Percentiles rank a stretch among this genome's conserved stretches.
phyloP scores from a whole-genome alignment of 2,329 filamentous ascomycete species.

The Colletotrichum liriopes region DNA sequence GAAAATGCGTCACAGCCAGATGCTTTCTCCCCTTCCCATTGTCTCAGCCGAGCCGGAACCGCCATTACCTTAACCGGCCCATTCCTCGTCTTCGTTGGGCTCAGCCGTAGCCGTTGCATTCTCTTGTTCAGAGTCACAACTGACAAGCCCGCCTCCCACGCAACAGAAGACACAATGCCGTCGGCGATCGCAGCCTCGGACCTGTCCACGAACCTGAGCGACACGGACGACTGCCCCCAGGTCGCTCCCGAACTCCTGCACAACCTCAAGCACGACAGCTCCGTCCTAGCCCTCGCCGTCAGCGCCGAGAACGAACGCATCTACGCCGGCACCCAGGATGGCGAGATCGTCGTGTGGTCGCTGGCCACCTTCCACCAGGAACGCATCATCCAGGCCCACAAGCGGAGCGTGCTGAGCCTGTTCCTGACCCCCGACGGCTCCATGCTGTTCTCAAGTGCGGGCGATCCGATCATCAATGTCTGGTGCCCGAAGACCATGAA shows the following conservation, averaged over 20 bases:
- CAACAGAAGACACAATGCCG: slow-evolving; percentile 43
- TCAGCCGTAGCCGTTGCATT: not conserved
- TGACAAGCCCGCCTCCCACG: slow-evolving; percentile 9
- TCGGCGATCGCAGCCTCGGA: slow-evolving; percentile 40
- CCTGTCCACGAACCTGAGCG: slow-evolving; percentile 43
- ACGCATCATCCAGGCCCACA: slow-evolving; percentile 87
- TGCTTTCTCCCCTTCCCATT: not conserved
- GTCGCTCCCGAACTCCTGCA: slow-evolving; percentile 77
- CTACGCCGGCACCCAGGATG: slow-evolving; percentile 93
- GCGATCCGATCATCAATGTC: slow-evolving; percentile 94
- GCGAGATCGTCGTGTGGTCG: slow-evolving; percentile 93
- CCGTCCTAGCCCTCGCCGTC: slow-evolving; percentile 86
- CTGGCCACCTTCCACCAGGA: slow-evolving; percentile 89
- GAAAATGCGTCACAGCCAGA: slow-evolving; percentile 28
- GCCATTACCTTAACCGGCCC: not conserved
- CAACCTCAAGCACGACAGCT: slow-evolving; percentile 82
- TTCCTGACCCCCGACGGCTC: slow-evolving; percentile 82
- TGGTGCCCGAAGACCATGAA: slow-evolving; percentile 87
- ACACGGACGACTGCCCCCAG: slow-evolving; percentile 47
- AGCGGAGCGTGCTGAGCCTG: slow-evolving; percentile 90
- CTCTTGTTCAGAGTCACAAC: not conserved
- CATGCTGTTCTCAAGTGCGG: slow-evolving; percentile 91
- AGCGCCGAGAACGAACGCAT: slow-evolving; percentile 84
- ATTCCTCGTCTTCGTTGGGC: not conserved
- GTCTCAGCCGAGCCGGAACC: slow-evolving; percentile 13